Base-by-base conservation (phyloP, 768 basidiomycete species). In the Strobilomyces dryophilus region DNA sequence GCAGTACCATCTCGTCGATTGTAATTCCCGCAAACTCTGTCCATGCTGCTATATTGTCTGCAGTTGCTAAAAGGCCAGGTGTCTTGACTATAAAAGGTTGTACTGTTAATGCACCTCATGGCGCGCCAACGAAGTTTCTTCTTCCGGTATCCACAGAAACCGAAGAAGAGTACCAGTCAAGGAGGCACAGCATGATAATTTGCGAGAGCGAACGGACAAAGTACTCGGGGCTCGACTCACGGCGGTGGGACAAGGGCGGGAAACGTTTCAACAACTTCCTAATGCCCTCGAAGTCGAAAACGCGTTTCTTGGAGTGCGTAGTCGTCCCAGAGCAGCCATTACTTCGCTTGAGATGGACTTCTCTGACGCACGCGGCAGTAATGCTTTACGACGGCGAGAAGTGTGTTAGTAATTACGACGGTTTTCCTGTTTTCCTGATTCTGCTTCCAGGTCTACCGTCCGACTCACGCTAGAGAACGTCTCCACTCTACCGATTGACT, bases 331-430 rank as follows among this genome's bases (percentile, higher is more conserved):
- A 92, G 61, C 91, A 94, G 63, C 97, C 97, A 9, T 69, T 94
- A 31, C 73, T 98, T 50, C 82, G 92, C 56, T 87, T 99, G 66
- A 79, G 90, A 51, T 76, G 90, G 64, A 90, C 87, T 15, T 92
- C 90, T n/a, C 73, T 97, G 20, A 95, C 89, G 1, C 93, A 97
- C 60, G 93, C 92, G 1, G 92, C 95, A 0, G 74, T 98, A 24
- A 95, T 97, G 92, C 74, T 98, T 47, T 98, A 95, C 64, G 83
- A 95, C 45, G 97, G 97, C 32, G 97, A 99, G 74, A 84, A 73
- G 95, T 93, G 57, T 54, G 84, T 72, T 7, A 5, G 15, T 34
- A 51, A 26, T 21, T 24, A 57, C 20, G 35, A 57, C 15, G 15
- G 7, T 47, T 21, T 29, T 47, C 17, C 10, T 24, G 2, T 45